Evolutionary conservation across 1,284 basidiomycete species (phyloP), one percentile per base, ranked within the genome.

Genomic region (Phellopilus nigrolimitatus): DNA sequence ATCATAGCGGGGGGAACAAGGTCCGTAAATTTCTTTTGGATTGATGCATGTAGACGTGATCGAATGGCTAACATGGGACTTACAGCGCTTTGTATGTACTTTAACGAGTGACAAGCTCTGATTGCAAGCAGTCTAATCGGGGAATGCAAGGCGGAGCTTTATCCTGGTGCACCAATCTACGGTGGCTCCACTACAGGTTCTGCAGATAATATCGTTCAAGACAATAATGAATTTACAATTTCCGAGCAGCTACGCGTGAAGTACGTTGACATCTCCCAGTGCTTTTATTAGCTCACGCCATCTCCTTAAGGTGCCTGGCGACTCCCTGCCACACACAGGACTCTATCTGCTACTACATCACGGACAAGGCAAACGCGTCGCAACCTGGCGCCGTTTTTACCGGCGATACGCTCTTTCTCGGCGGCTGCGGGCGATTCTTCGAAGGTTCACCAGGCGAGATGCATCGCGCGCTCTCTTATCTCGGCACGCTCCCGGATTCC

Each of bases 261-360:
- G 88, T 88, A 56, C 46, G 72, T 64, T 12, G 36, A 36, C 15
- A 31, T 49, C 24, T 45, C 31, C 47, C 27, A 37, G 30, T 39
- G 10, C 21, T 37, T 47, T 12, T 21, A 27, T 27, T 19, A 28
- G 15, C 13, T 44, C 30, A 17, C 33, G 3, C 25, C 54, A 22
- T 33, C 27, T 51, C 30, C 41, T 24, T 17, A 28, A 53, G 51
- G 10, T 47, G 50, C 28, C 69, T 94, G 15, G 85, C 90, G 10
- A 99, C 95, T 0, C 95, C 95, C 0, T 97, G 94, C 68, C 95
- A 98, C 66, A 98, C 95, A 1, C 91, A 92, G 64, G 95, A 98
- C 68, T 95, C 92, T 37, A 95, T 95, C 63, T 95, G 91, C 70
- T 98, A 85, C 73, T 80, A 88, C 66, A 76, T 87, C 50, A 87